Evolutionary conservation across 2,329 filamentous ascomycete genomes (phyloP).

Genomic region (Aspergillus novofumigatus): DNA sequence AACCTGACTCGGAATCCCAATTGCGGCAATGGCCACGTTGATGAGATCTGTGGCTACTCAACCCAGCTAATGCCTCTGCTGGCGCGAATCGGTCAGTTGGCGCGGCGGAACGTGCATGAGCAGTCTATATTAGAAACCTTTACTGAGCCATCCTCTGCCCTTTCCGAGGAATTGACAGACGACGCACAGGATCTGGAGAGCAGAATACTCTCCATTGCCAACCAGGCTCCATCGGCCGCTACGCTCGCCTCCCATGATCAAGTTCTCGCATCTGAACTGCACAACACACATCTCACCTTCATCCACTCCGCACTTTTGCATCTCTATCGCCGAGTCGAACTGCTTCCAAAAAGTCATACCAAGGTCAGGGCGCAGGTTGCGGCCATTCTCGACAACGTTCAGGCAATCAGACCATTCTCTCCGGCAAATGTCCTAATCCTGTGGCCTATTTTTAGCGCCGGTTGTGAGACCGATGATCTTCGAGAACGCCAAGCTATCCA

Average conservation of each 20-base stretch:
- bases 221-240: conserved; percentile 5
- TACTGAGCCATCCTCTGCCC: neutral
- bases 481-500: conserved; percentile 17
- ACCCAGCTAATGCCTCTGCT: conserved; percentile 24
- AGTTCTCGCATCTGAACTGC: conserved; percentile 17
- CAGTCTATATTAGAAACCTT: neutral
- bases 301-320: conserved; percentile 25
- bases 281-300: conserved; percentile 22
- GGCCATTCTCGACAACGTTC: conserved; percentile 16
- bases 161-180: neutral
- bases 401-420: conserved; percentile 18
- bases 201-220: conserved; percentile 5
- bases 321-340: conserved; percentile 24
- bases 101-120: neutral
- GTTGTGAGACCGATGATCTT: conserved; percentile 22
- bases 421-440: conserved; percentile 26
- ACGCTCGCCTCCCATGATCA: neutral
- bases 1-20: conserved; percentile 7
- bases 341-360: conserved; percentile 13
- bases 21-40: conserved; percentile 9
- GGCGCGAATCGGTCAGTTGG: conserved; percentile 18
- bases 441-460: conserved; percentile 31
- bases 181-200: conserved; percentile 12
- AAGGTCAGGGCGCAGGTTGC: conserved; percentile 18
- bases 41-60: conserved; percentile 30